phyloP scores from a whole-genome alignment of 371 early-diverging fungal species.

The Sporodiniella umbellata region DNA sequence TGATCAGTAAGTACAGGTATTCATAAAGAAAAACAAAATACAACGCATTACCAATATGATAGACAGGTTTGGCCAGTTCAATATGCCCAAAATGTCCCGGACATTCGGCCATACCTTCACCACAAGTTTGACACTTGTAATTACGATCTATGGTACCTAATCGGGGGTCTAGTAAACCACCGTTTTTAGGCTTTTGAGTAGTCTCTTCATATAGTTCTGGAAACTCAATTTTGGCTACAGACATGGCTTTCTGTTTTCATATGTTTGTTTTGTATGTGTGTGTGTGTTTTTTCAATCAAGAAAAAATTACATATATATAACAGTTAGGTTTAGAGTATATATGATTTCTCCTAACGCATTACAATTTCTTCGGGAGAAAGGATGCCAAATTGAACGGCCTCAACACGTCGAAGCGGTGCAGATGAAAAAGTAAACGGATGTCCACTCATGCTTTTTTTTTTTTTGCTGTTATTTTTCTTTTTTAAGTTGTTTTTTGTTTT shows the following conservation, averaged over 20 bases:
- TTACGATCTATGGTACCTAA: slow-evolving; percentile 99
- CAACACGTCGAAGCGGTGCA: slow-evolving; percentile 88
- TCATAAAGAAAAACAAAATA: too few species aligned
- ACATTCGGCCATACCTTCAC: slow-evolving; percentile 95
- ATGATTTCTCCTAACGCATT: slow-evolving; percentile 32
- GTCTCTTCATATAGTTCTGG: slow-evolving; percentile 97
- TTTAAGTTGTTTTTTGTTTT: background rate
- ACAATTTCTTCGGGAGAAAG: slow-evolving; percentile 96
- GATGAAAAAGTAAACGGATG: slow-evolving; percentile 76
- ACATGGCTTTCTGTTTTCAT: slow-evolving; percentile 89
- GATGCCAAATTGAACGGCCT: slow-evolving; percentile 94
- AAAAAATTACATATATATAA: slow-evolving; percentile 2
- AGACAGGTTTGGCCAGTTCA: slow-evolving; percentile 97
- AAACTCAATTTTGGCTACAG: slow-evolving; percentile 93
- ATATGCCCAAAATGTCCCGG: slow-evolving; percentile 99
- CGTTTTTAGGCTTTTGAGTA: slow-evolving; percentile 76
- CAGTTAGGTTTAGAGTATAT: slow-evolving; percentile 2
- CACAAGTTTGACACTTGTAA: slow-evolving; percentile 98
- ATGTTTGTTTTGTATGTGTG: too few species aligned
- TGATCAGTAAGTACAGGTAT: too few species aligned
- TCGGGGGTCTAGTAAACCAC: slow-evolving; percentile 95
- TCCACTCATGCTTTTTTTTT: too few species aligned
- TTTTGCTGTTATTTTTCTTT: slow-evolving; percentile 4
- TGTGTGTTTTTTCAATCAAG: slow-evolving; percentile 1
- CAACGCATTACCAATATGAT: slow-evolving; percentile 72